Evolutionary conservation across 805 yeast species (phyloP), one percentile per base, ranked within the genome.

Genomic region (Teunomyces stri): DNA sequence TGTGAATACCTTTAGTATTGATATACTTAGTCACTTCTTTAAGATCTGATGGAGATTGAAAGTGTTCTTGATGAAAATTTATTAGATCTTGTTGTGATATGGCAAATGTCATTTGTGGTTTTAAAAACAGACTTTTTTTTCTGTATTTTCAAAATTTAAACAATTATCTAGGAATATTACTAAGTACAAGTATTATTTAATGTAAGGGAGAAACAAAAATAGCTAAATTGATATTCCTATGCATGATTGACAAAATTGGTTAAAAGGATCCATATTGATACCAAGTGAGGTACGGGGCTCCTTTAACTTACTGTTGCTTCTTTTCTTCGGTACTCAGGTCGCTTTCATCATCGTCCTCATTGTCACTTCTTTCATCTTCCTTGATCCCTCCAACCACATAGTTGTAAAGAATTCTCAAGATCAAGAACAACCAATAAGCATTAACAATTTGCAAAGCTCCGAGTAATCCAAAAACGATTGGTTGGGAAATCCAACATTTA

Each of bases 401-500:
- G 62, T 97, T 81, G 65, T 76, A 82, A 30, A 85, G 75, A 57
- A 94, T 87, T 65, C 97, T 81, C 44, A 87, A 54, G 52, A 94
- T 88, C 58, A 92, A 75, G 57, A 79, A 81, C 49, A 91, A 76
- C 99, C 99, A 94, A 70, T 87, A 94, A 16, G 80, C 57, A 62
- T 94, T 94, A 48, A 94, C 89, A 47, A 89, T 58, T 66, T 94
- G 98, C 53, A 94, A 76, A 0, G 94, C 91, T 45, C 78, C 73
- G 50, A 94, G 78, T 60, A 94, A 78, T 18, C 69, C 66, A 60
- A 94, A 91, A 3, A 92, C 91, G 64, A 94, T 90, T 46, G 89
- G 87, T 70, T 89, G 96, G 20, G 98, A 85, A 55, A 94, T 88
- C 86, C 89, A 89, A 70, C 98, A 94, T 69, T 94, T 94, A 74